These are phyloP conservation scores for Flaveria robusta DNA, from an alignment of 129 eudicot genomes.

Conservation along the genomic window DNA sequence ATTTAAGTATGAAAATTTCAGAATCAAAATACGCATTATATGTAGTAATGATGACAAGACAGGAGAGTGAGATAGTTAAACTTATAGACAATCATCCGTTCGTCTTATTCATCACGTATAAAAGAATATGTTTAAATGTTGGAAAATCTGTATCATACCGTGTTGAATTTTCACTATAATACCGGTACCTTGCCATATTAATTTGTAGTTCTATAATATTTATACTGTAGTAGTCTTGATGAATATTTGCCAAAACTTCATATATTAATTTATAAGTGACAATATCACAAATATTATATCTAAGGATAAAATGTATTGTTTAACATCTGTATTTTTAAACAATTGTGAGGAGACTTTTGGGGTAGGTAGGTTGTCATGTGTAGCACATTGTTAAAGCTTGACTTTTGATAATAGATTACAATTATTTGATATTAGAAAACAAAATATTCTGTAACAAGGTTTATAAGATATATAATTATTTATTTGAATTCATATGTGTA, in stretches of 20 bases:
- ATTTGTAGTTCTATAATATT: no score
- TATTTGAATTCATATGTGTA: neutral
- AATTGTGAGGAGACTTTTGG: neutral
- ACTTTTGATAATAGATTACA: neutral
- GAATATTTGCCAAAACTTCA: neutral
- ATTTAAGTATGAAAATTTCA: no score
- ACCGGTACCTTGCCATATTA: no score
- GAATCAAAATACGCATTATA: no score
- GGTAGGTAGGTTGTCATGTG: conserved; percentile 12
- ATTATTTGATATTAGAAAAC: neutral
- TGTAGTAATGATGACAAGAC: no score
- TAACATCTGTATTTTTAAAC: neutral
- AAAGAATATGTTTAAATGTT: no score
- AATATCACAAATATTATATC: neutral
- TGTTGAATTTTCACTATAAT: no score
- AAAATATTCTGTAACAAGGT: neutral
- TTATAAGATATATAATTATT: neutral
- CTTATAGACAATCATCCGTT: no score
- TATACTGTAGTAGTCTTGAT: no score
- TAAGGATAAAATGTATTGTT: neutral
- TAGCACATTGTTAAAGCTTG: neutral
- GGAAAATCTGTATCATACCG: no score
- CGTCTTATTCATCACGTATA: no score
- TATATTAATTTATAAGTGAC: neutral
- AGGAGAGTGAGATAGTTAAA: no score